phyloP scores from a whole-genome alignment of 2,329 filamentous ascomycete genomes.

The Fusarium continuum region DNA sequence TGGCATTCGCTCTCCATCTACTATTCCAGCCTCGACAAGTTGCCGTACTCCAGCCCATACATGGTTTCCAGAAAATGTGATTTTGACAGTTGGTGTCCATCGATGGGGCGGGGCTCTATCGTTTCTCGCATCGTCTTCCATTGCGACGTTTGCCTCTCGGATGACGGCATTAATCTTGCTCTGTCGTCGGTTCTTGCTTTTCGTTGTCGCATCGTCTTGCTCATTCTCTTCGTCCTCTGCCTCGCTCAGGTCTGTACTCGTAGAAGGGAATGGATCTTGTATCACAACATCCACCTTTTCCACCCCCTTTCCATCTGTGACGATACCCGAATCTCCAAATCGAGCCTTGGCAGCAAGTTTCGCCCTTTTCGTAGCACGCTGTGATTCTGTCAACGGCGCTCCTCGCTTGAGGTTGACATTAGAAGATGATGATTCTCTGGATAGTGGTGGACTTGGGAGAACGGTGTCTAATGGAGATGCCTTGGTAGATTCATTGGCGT shows the following conservation, averaged over 20 bases:
- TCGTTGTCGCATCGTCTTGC: slow-evolving; percentile 12
- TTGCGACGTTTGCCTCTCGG: slow-evolving; percentile 42
- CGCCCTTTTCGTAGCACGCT: slow-evolving; percentile 63
- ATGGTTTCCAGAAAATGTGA: slow-evolving; percentile 79
- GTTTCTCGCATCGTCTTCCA: slow-evolving; percentile 38
- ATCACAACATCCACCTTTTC: slow-evolving; percentile 69
- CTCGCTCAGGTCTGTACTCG: slow-evolving; percentile 29
- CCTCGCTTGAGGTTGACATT: slow-evolving; percentile 45
- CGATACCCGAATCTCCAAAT: slow-evolving; percentile 70
- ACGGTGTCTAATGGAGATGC: slow-evolving; percentile 65
- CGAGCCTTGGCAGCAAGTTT: slow-evolving; percentile 71
- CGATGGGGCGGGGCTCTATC: slow-evolving; percentile 37
- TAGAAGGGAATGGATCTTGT: slow-evolving; percentile 63
- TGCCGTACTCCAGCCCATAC: slow-evolving; percentile 83
- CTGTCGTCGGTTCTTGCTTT: slow-evolving; percentile 35
- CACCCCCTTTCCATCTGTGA: slow-evolving; percentile 67
- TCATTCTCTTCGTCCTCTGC: slow-evolving; percentile 38
- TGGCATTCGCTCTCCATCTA: slow-evolving; percentile 82
- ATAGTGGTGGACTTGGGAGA: slow-evolving; percentile 58
- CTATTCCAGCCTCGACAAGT: slow-evolving; percentile 77
- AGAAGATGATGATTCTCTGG: slow-evolving; percentile 44
- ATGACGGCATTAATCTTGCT: slow-evolving; percentile 51
- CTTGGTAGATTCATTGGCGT: slow-evolving; percentile 69
- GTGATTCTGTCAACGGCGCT: slow-evolving; percentile 40
- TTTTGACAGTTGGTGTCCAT: slow-evolving; percentile 56